phyloP scores from a whole-genome alignment of 257 asterid genomes.

The Nicotiana tabacum region DNA sequence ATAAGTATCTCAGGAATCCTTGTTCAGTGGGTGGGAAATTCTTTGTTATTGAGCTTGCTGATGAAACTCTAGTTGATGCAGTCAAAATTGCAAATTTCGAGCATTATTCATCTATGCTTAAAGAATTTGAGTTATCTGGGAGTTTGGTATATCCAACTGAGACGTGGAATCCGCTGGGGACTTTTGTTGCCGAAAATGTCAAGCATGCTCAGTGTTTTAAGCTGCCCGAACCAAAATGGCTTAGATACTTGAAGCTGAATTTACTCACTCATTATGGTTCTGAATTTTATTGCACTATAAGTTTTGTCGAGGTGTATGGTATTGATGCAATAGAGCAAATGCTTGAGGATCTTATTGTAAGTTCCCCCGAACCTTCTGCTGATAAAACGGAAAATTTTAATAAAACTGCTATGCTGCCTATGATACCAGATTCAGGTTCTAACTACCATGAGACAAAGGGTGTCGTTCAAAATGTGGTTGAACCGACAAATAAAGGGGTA shows the following conservation, averaged over 20 bases:
- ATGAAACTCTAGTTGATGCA: constrained; percentile 80
- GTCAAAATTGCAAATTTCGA: constrained; percentile 89
- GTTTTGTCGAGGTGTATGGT: constrained; percentile 90
- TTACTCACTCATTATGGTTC: constrained; percentile 84
- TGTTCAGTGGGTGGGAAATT: constrained; percentile 73
- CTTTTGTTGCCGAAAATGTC: constrained; percentile 71
- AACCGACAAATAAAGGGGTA: constrained; percentile 26
- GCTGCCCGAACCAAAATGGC: constrained; percentile 88
- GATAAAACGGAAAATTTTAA: constrained; percentile 33
- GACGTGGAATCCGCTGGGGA: constrained; percentile 64
- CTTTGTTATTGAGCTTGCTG: constrained; percentile 74
- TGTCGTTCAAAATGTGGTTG: constrained; percentile 21
- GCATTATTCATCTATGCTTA: constrained; percentile 83
- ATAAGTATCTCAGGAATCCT: constrained; percentile 82
- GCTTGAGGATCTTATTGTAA: constrained; percentile 90
- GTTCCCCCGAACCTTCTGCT: constrained; percentile 47
- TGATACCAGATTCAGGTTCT: constrained; percentile 34
- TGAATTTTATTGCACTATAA: constrained; percentile 84
- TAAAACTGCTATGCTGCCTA: constrained; percentile 38
- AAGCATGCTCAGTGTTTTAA: constrained; percentile 82
- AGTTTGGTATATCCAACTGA: constrained; percentile 77
- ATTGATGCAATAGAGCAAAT: constrained; percentile 91
- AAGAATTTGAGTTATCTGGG: constrained; percentile 74
- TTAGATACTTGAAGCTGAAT: constrained; percentile 72
- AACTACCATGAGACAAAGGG: constrained; percentile 28